These are phyloP conservation scores for Podaxis sp. DNA, from an alignment of 768 basidiomycete species.

Conservation along the genomic window DNA sequence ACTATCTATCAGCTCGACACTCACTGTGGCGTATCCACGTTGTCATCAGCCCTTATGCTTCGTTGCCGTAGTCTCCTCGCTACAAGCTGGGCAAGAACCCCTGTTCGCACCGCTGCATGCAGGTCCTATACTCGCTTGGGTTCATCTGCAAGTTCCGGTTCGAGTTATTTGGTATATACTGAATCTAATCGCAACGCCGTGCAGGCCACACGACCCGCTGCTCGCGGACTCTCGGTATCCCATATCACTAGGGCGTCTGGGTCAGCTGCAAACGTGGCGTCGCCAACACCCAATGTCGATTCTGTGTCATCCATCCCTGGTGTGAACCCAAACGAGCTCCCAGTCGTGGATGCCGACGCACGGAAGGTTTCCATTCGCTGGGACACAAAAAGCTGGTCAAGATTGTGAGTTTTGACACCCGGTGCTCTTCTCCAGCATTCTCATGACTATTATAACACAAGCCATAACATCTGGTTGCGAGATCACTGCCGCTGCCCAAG, in stretches of 20 bases:
- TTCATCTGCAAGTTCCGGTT: background rate
- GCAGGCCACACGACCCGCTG: background rate
- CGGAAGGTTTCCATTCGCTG: slow-evolving; percentile 69
- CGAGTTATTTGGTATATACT: background rate
- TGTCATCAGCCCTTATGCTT: background rate
- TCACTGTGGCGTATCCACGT: background rate
- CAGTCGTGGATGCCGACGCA: slow-evolving; percentile 56
- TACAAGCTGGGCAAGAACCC: background rate
- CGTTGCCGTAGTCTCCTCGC: background rate
- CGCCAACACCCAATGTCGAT: slow-evolving; percentile 16
- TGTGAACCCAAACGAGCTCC: slow-evolving; percentile 36
- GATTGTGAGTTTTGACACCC: slow-evolving; percentile 57
- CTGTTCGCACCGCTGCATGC: background rate
- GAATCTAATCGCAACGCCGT: background rate
- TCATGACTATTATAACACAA: slow-evolving; percentile 28
- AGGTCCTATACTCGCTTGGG: background rate
- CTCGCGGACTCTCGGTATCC: background rate
- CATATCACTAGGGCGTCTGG: slow-evolving; percentile 18
- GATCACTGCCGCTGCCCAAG: slow-evolving; percentile 90
- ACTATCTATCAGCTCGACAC: background rate
- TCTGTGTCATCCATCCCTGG: slow-evolving; percentile 22
- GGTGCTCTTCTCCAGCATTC: background rate
- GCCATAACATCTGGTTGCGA: slow-evolving; percentile 88
- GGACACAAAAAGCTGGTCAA: slow-evolving; percentile 69
- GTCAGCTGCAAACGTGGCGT: slow-evolving; percentile 23